Evolutionary conservation across 2,329 filamentous ascomycete genomes (phyloP), one percentile per base, ranked within the genome.

Genomic region (Dothiorella sarmentorum): DNA sequence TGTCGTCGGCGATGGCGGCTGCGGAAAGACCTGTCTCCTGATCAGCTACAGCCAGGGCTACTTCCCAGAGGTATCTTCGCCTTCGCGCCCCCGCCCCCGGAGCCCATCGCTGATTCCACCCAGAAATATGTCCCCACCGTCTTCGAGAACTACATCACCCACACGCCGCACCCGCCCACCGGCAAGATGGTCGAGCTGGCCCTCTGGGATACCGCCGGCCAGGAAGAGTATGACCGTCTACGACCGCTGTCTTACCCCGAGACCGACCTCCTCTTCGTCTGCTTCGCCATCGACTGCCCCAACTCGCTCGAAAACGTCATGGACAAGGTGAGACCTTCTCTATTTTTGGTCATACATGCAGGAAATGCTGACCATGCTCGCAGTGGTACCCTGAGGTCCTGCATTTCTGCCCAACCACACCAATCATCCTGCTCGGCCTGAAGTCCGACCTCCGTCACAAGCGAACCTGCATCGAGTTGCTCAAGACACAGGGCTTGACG

Each of bases 71-170:
- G 94, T 97, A 80, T 66, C 82, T 64, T 60, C 40, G 49, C 49
- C 11, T 43, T 24, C n/a, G 17, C 10, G 17, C 17, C n/a, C n/a
- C 15, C 31, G 7, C 7, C 0, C 15, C 31, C 47, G 3, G 9
- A 26, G 37, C 60, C 18, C 3, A 17, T 4, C 22, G 17, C 55
- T 58, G 26, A 58, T 24, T 13, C 35, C 56, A 11, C 31, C 9
- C 69, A 99, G 94, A 97, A 97, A 97, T 99, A 99, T 69, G 94
- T 99, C 38, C 94, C 94, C 3, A 99, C 94, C 2, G 94, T 99
- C 55, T 99, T 99, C 74, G 94, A 99, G 73, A 99, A 99, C 80
- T 99, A 99, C 84, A 97, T 99, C 78, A 97, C 94, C 57, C 93
- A 96, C 75, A 95, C 93, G 59, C 89, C 87, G 61, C 94, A 99